Evolutionary conservation across 805 yeast species (phyloP).

Genomic region (Teunomyces stri): DNA sequence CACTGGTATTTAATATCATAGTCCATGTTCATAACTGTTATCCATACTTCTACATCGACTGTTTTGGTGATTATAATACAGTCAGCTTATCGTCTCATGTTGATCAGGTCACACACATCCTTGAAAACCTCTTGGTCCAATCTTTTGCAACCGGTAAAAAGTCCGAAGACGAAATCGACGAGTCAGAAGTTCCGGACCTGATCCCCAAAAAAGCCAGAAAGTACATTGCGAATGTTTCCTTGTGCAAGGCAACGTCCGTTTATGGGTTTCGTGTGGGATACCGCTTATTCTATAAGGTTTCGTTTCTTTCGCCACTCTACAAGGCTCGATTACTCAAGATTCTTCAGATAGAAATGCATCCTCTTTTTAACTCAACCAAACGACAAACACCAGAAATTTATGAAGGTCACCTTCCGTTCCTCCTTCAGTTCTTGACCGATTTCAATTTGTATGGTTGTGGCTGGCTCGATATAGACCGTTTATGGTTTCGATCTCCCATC

Average conservation of each 20-base stretch:
- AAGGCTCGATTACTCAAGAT: constrained; percentile 51
- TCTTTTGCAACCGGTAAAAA: constrained; percentile 32
- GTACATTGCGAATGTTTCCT: constrained; percentile 56
- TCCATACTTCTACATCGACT: constrained; percentile 76
- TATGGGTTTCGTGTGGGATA: constrained; percentile 79
- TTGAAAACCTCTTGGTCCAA: constrained; percentile 43
- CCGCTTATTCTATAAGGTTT: constrained; percentile 64
- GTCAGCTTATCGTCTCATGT: constrained; percentile 30
- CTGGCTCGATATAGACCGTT: constrained; percentile 53
- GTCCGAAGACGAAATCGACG: constrained; percentile 11
- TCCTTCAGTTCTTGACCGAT: constrained; percentile 77
- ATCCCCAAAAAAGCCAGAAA: constrained; percentile 17
- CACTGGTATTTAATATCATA: constrained; percentile 24
- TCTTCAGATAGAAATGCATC: constrained; percentile 25
- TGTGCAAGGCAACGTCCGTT: constrained; percentile 75
- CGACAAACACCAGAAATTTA: constrained; percentile 25
- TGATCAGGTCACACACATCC: constrained; percentile 32
- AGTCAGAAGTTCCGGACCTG: constrained; percentile 1
- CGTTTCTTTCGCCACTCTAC: constrained; percentile 61
- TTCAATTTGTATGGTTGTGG: constrained; percentile 82
- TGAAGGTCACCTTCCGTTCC: constrained; percentile 79
- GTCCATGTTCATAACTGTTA: constrained; percentile 81
- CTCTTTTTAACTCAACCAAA: background rate
- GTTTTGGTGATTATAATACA: constrained; percentile 38
- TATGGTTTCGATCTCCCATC: constrained; percentile 60